Percentiles rank a stretch among this genome's conserved stretches.
These are phyloP conservation scores for Blastobotrys petasosporus DNA, from an alignment of 1,139 yeast genomes.

Conservation along the genomic window DNA sequence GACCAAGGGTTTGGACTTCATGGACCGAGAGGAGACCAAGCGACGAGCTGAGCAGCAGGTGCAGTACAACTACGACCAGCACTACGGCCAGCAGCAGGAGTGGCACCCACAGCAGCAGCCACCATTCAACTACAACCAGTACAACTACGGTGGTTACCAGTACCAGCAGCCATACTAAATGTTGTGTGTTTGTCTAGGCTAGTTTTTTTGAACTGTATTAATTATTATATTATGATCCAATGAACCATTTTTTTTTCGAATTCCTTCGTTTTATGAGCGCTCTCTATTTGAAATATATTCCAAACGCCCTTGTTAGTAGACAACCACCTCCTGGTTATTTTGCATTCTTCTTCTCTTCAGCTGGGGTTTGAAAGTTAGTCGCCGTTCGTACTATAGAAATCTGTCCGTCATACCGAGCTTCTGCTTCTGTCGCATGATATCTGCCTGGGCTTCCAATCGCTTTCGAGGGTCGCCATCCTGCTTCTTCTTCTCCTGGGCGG, in stretches of 20 bases:
- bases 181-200: too few species aligned
- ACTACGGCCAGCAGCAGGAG: slow-evolving; percentile 27
- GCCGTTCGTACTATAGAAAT: too few species aligned
- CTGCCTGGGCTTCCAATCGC: slow-evolving; percentile 83
- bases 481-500: slow-evolving; percentile 55
- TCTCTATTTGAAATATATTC: too few species aligned
- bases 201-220: too few species aligned
- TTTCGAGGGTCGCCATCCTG: slow-evolving; percentile 76
- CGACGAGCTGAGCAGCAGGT: slow-evolving; percentile 25
- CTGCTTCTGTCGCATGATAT: slow-evolving; percentile 81
- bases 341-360: too few species aligned
- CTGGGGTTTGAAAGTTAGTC: too few species aligned
- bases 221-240: too few species aligned
- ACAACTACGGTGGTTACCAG: slow-evolving; percentile 1
- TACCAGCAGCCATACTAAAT: too few species aligned
- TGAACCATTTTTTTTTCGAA: too few species aligned
- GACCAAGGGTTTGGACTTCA: slow-evolving; percentile 32
- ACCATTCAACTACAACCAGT: slow-evolving; percentile 11
- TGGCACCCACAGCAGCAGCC: slow-evolving; percentile 23
- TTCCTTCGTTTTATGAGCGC: too few species aligned
- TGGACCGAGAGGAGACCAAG: slow-evolving; percentile 39
- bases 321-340: too few species aligned
- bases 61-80: slow-evolving; percentile 27
- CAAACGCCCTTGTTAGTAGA: too few species aligned
- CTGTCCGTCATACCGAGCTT: slow-evolving; percentile 59